Evolutionary conservation across 352 stramenopile genomes (phyloP).

Genomic region (Globisporangium echinulatum): DNA sequence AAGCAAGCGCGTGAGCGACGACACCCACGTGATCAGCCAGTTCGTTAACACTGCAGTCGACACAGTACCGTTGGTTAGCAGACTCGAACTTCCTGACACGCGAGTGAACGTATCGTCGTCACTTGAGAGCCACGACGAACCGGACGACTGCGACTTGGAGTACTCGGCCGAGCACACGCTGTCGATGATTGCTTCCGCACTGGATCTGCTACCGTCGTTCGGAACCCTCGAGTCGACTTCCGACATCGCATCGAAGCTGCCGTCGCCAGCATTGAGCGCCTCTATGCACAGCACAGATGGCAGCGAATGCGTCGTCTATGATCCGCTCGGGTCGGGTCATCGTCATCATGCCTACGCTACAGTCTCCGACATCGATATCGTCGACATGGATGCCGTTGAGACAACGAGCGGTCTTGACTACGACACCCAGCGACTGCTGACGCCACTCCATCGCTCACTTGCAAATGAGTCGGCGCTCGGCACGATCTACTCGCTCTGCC

Average conservation of each 20-base stretch:
- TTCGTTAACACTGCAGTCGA: too few relatives aligned
- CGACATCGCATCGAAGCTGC: background rate
- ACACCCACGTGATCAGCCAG: too few relatives aligned
- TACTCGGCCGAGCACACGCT: slow-evolving; percentile 27
- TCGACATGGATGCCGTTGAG: background rate
- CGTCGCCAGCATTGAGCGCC: background rate
- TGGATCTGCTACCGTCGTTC: slow-evolving; percentile 29
- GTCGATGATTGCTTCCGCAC: slow-evolving; percentile 30
- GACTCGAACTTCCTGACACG: too few relatives aligned
- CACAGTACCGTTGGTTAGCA: too few relatives aligned
- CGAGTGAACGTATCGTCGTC: too few relatives aligned
- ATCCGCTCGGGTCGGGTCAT: background rate
- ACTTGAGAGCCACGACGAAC: background rate
- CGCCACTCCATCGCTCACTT: too few relatives aligned
- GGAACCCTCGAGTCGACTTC: background rate
- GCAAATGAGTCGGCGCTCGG: slow-evolving; percentile 1
- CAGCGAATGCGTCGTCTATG: too few relatives aligned
- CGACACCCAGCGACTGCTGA: too few relatives aligned
- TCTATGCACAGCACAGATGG: background rate
- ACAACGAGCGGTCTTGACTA: too few relatives aligned
- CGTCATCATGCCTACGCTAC: too few relatives aligned
- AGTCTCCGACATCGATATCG: background rate
- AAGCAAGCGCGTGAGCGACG: too few relatives aligned
- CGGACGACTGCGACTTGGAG: slow-evolving; percentile 16
- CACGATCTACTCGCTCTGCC: slow-evolving; percentile 15